phyloP scores from a whole-genome alignment of 441 rosid genomes.

The Breynia disticha region DNA sequence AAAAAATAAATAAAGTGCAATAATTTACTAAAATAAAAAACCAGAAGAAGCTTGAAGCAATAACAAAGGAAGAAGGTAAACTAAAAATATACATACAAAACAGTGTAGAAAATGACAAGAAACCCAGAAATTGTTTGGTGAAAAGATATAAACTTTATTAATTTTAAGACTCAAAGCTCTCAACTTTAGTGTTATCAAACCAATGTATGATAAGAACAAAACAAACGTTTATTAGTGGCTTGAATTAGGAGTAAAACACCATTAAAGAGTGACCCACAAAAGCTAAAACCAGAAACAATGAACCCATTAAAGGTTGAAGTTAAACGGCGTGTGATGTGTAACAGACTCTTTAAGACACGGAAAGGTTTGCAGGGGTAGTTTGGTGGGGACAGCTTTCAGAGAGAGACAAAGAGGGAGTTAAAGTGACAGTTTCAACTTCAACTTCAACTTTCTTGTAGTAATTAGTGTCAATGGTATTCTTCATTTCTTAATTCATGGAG shows the following conservation, averaged over 20 bases:
- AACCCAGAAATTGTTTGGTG: conserved; percentile 38
- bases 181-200: conserved; percentile 13
- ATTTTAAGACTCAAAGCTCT: conserved; percentile 13
- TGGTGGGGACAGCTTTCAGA: conserved; percentile 15
- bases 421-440: too few relatives aligned
- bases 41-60: conserved; percentile 40
- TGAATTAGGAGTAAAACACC: conserved; percentile 12
- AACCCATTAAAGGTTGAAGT: background rate
- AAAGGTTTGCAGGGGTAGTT: conserved; percentile 14
- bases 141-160: conserved; percentile 17
- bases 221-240: conserved; percentile 10
- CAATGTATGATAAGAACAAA: conserved; percentile 16
- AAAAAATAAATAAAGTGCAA: too few relatives aligned
- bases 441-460: background rate
- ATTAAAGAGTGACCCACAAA: conserved; percentile 4
- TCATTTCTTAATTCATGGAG: too few relatives aligned
- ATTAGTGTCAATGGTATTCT: background rate
- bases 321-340: conserved; percentile 7
- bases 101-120: conserved; percentile 31
- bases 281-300: too few relatives aligned
- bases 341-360: conserved; percentile 16
- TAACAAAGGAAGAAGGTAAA: conserved; percentile 23
- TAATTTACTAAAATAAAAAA: conserved; percentile 13
- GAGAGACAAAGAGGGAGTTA: conserved; percentile 11
- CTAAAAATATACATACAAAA: conserved; percentile 29